Percentiles rank a stretch among this genome's conserved stretches.
Conservation (phyloP, 2,329 filamentous ascomycete species). For the Ceratocystis diversiconidia region DNA sequence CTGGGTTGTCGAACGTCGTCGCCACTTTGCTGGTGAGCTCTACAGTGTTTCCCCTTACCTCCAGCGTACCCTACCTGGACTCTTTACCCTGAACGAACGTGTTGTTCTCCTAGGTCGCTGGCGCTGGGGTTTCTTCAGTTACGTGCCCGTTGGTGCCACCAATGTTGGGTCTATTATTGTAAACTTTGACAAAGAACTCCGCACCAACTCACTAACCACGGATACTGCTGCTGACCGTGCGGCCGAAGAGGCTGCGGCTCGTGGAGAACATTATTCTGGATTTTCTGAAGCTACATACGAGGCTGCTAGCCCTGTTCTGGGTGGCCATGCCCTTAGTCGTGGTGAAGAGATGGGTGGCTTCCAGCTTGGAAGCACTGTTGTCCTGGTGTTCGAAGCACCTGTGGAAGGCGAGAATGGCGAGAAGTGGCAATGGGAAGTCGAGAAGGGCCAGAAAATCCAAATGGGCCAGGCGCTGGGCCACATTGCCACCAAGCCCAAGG, state of each 20-base stretch:
- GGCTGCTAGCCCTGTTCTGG: conserved; percentile 59
- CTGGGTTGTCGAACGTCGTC: conserved; percentile 86
- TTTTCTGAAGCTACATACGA: conserved; percentile 86
- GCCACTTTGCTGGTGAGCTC: conserved; percentile 95
- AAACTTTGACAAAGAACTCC: conserved; percentile 90
- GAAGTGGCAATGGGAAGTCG: conserved; percentile 65
- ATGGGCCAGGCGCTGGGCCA: conserved; percentile 76
- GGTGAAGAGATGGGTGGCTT: conserved; percentile 99
- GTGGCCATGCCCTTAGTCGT: conserved; percentile 66
- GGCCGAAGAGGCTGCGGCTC: conserved; percentile 59
- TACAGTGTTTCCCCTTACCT: conserved; percentile 93
- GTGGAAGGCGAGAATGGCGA: conserved; percentile 28
- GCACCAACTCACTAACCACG: conserved; percentile 81
- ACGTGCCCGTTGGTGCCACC: conserved; percentile 87
- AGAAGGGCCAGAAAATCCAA: conserved; percentile 76
- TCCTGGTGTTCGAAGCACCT: conserved; percentile 91
- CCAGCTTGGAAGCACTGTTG: conserved; percentile 85
- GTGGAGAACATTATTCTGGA: conserved; percentile 74
- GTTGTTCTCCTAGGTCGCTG: conserved; percentile 86
- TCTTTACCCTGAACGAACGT: conserved; percentile 94
- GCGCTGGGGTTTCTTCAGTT: conserved; percentile 96
- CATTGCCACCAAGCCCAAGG: conserved; percentile 40
- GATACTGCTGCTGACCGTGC: conserved; percentile 83
- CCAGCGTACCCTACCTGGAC: conserved; percentile 76
- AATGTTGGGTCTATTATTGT: conserved; percentile 95